Evolutionary conservation across 116 monocot species (phyloP), one percentile per base, ranked within the genome.

Genomic region (Cymodocea nodosa): DNA sequence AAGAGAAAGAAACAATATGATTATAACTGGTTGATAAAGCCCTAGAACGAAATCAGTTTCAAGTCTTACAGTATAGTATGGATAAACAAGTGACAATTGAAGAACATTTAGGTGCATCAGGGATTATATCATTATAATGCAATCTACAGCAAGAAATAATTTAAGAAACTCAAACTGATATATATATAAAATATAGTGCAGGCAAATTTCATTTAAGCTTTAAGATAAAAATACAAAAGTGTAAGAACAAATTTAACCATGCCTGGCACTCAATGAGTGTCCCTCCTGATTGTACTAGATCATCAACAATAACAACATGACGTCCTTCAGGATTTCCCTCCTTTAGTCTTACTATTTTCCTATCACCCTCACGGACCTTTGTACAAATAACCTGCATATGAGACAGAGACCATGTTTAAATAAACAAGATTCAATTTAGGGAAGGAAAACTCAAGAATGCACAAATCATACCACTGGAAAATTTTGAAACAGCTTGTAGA

Each of bases 201-300:
- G 44, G 44, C 44, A 44, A 12, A 44, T 10, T 10, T 12, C 7
- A 44, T 44, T 44, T 44, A 44, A 9, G 12, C 22, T 22, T 56
- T 23, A 23, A 56, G 22, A 20, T 44, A 12, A 44, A 44, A n/a
- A 56, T 56, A 20, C 10, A 23, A 23, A n/a, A 56, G 23, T 10
- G 56, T 56, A 9, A 9, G 56, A 12, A 34, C 8, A 30, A 60
- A 35, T 60, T 60, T 35, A 60, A 60, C 60, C 49, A 65, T 83
- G 90, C 95, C 87, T 95, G 87, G 51, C 95, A 95, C 65, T 87
- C 95, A 39, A 87, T 85, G 59, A 90, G 90, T 53, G 90, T 95
- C 22, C 95, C 83, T 39, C 95, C 95, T 19, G 95, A 95, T 48
- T 95, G 95, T 50, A 95, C 95, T 61, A 87, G 76, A 75, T 95